phyloP scores from a whole-genome alignment of 2,329 filamentous ascomycete genomes.

The Sclerotinia sclerotiorum region DNA sequence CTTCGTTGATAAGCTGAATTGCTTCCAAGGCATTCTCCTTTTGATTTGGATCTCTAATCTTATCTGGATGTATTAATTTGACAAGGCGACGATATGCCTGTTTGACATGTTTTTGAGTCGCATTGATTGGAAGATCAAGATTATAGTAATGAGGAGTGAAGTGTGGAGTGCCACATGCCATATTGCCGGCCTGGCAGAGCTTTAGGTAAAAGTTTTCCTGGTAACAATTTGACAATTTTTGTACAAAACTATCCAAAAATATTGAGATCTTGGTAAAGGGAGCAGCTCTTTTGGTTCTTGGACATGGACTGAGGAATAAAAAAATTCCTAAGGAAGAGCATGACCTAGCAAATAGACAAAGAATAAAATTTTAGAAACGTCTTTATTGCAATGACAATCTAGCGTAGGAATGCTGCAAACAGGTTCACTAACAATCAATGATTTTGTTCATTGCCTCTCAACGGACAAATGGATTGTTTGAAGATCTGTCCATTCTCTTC shows the following conservation, averaged over 20 bases:
- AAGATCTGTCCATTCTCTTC: neutral
- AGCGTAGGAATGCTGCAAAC: conserved; percentile 1
- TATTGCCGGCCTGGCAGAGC: neutral
- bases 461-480: neutral
- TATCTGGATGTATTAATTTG: conserved; percentile 2
- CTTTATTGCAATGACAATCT: neutral
- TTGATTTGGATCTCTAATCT: neutral
- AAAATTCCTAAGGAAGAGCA: neutral
- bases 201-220: neutral
- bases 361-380: neutral
- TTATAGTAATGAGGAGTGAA: conserved; percentile 19
- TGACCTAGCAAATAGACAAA: neutral
- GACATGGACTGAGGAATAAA: neutral
- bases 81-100: neutral
- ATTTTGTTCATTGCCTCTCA: neutral
- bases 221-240: neutral
- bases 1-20: neutral
- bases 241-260: neutral
- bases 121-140: conserved; percentile 9
- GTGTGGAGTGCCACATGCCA: neutral
- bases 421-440: neutral
- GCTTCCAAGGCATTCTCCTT: neutral
- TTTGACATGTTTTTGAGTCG: neutral
- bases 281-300: neutral
- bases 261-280: neutral